These are phyloP conservation scores for Candida ipomoeae DNA, from an alignment of 805 yeast genomes.

Conservation along the genomic window DNA sequence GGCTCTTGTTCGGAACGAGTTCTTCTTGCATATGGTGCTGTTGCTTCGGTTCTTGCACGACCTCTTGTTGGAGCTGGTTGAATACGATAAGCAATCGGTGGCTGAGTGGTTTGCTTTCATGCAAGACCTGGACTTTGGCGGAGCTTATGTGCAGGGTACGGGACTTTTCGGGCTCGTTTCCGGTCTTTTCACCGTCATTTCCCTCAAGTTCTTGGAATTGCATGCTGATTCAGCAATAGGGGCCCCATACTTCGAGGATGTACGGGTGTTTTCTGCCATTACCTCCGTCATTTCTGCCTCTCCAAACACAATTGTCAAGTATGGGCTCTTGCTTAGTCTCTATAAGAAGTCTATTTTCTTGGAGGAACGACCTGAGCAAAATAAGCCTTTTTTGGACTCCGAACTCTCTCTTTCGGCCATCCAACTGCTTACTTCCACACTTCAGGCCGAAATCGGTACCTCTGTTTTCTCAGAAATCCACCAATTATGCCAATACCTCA, in stretches of 20 bases:
- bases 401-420: constrained; percentile 15
- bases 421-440: constrained; percentile 4
- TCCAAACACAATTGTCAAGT: constrained; percentile 49
- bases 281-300: constrained; percentile 26
- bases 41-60: constrained; percentile 38
- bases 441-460: constrained; percentile 3
- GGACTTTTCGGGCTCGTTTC: constrained; percentile 32
- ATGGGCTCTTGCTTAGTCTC: constrained; percentile 63
- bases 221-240: constrained; percentile 34
- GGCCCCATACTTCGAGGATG: constrained; percentile 26
- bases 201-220: constrained; percentile 54
- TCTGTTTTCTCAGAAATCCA: constrained; percentile 40
- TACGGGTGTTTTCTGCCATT: constrained; percentile 25
- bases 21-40: constrained; percentile 29
- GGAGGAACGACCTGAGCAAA: constrained; percentile 30
- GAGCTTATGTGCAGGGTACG: constrained; percentile 20
- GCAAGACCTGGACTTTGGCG: constrained; percentile 29
- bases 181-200: constrained; percentile 45
- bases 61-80: constrained; percentile 34
- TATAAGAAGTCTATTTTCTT: constrained; percentile 47
- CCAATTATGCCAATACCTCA: constrained; percentile 38
- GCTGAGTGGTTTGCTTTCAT: constrained; percentile 55
- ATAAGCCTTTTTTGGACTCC: constrained; percentile 13
- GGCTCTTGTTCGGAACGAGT: constrained; percentile 24
- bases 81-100: constrained; percentile 26